Evolutionary conservation across 2,329 filamentous ascomycete genomes (phyloP).

Genomic region (Neonectria neomacrospora): DNA sequence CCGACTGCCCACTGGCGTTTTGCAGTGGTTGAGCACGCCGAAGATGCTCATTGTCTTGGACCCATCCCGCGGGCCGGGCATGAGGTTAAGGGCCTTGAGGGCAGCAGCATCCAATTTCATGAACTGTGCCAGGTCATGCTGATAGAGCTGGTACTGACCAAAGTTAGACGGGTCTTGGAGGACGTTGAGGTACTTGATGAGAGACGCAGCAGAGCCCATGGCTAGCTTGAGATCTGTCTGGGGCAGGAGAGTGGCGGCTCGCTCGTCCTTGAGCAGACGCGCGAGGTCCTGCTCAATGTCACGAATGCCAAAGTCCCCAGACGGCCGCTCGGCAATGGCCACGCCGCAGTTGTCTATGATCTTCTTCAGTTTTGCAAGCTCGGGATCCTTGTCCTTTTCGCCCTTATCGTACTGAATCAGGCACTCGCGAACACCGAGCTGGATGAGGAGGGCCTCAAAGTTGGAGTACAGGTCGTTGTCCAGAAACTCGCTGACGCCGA

Average conservation of each 20-base stretch:
- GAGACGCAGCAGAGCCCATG: constrained; percentile 91
- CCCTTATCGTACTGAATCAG: constrained; percentile 81
- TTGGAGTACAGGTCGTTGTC: constrained; percentile 99
- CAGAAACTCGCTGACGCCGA: constrained; percentile 97
- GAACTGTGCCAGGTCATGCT: constrained; percentile 95
- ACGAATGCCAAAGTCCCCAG: constrained; percentile 82
- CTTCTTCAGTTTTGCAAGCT: constrained; percentile 85
- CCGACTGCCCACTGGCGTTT: constrained; percentile 91
- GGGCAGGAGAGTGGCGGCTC: constrained; percentile 78
- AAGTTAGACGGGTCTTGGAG: constrained; percentile 95
- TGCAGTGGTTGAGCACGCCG: constrained; percentile 95
- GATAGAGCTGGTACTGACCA: constrained; percentile 95
- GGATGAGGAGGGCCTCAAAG: constrained; percentile 95
- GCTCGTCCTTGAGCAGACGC: constrained; percentile 87
- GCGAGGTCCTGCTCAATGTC: constrained; percentile 97
- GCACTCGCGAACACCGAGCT: constrained; percentile 94
- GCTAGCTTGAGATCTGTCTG: constrained; percentile 94
- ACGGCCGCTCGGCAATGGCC: constrained; percentile 83
- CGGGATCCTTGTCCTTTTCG: constrained; percentile 88
- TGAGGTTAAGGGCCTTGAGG: constrained; percentile 92
- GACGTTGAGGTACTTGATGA: constrained; percentile 94
- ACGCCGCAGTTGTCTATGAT: constrained; percentile 95
- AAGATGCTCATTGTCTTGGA: constrained; percentile 98
- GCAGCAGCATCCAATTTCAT: constrained; percentile 99
- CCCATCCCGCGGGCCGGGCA: constrained; percentile 94